Evolutionary conservation across 495 filamentous ascomycete genomes (phyloP).

Genomic region (Hyaloscypha finlandica): DNA sequence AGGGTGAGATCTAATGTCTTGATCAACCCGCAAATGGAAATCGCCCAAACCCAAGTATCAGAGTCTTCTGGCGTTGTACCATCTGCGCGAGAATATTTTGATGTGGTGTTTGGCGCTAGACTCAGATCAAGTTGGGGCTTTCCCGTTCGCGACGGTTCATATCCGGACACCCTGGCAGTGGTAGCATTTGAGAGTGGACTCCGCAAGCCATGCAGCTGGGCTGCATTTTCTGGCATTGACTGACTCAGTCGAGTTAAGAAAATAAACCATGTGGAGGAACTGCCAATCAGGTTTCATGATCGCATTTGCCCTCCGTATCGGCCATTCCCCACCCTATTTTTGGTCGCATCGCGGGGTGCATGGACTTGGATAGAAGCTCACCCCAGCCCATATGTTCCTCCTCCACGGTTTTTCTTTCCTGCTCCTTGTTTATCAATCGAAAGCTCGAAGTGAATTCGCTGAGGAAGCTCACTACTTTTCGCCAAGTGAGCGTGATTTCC

Average conservation of each 20-base stretch:
- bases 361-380: background rate
- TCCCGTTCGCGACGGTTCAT: background rate
- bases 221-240: background rate
- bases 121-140: background rate
- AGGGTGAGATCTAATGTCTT: too few relatives aligned
- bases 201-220: too few relatives aligned
- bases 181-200: background rate
- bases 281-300: background rate
- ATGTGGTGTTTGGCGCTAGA: background rate
- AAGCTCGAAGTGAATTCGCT: background rate
- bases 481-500: background rate
- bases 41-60: too few relatives aligned
- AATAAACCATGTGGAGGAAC: background rate
- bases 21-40: too few relatives aligned
- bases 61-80: too few relatives aligned
- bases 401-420: background rate
- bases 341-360: background rate
- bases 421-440: background rate
- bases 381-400: background rate
- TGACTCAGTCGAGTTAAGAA: background rate
- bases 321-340: background rate
- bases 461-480: background rate
- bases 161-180: too few relatives aligned
- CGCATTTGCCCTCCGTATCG: background rate
- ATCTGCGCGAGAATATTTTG: background rate